Evolutionary conservation across 257 asterid genomes (phyloP), one percentile per base, ranked within the genome.

Genomic region (Coffea canephora): DNA sequence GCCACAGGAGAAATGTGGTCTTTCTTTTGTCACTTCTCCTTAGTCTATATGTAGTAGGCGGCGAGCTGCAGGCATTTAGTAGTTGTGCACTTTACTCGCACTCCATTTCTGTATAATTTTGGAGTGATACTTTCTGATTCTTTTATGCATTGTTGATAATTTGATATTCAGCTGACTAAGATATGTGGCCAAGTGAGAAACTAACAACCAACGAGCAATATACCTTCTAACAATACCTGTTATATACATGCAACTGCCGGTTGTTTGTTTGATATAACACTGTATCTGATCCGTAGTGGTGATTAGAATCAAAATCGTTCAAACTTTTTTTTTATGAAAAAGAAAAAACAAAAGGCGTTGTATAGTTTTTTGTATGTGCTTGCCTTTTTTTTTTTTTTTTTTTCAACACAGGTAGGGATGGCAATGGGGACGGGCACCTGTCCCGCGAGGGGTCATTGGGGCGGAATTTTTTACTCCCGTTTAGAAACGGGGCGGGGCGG

Each of bases 31-130:
- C 39, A 7, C 50, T 71, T 65, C 65, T 62, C 23, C 34, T 74
- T 81, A 39, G 64, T 64, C 76, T 36, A 43, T 59, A 31, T 31
- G 34, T 31, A 70, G 54, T 1, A 54, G 78, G 77, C 14, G 78
- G 77, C 14, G 68, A 82, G 66, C 62, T 27, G 13, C 43, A 55
- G 71, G 74, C 14, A n/a, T 54, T 70, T 45, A 57, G 77, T n/a
- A 36, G 27, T 48, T 75, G 78, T 59, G 48, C 34, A 69, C 39
- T 59, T 73, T 83, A 61, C 25, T 54, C 75, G 71, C 64, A 55
- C 68, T 55, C 77, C 41, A 69, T 39, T 57, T 71, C 27, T 36
- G 64, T 76, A 45, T n/a, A 76, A 48, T 36, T 68, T 78, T 74
- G 50, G 41, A 31, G 62, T 65, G 57, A 57, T 31, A 23, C 16